A percentile compares a stretch with the other conserved stretches of the same genome.
These are phyloP conservation scores for Fusarium irregulare DNA, from an alignment of 2,329 filamentous ascomycete genomes.

Conservation along the genomic window DNA sequence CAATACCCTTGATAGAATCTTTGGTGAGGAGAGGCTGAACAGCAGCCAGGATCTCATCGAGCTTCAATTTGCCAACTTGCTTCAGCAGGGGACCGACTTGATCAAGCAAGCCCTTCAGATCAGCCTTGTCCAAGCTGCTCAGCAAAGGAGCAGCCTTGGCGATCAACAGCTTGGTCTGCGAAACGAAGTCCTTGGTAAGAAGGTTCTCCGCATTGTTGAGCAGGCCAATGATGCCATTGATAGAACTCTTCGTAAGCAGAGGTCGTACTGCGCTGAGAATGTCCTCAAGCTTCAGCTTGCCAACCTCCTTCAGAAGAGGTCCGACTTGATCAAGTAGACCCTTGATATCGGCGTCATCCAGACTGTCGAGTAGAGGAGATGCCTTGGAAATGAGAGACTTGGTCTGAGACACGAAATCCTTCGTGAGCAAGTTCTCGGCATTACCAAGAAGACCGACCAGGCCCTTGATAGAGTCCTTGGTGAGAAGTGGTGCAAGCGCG, in stretches of 20 bases:
- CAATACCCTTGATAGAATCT: conserved; percentile 48
- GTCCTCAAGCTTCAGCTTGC: conserved; percentile 48
- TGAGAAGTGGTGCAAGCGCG: conserved; percentile 43
- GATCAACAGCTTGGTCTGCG: conserved; percentile 42
- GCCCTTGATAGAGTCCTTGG: conserved; percentile 48
- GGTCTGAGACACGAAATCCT: conserved; percentile 38
- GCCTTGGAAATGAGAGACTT: conserved; percentile 44
- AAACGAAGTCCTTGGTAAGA: conserved; percentile 45
- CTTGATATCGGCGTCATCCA: conserved; percentile 51
- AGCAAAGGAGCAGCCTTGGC: conserved; percentile 49
- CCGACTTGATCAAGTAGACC: conserved; percentile 47
- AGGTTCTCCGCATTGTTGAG: conserved; percentile 50
- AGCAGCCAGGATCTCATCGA: conserved; percentile 45
- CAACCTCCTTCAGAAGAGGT: conserved; percentile 50
- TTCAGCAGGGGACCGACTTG: conserved; percentile 52
- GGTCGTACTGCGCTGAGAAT: conserved; percentile 46
- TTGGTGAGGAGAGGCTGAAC: conserved; percentile 48
- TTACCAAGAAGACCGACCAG: conserved; percentile 49
- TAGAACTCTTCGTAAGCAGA: conserved; percentile 47
- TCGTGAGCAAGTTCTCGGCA: conserved; percentile 45
- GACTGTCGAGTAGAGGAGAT: conserved; percentile 47
- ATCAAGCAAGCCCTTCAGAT: conserved; percentile 48
- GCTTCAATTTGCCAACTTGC: conserved; percentile 48
- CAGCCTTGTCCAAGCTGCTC: conserved; percentile 49
- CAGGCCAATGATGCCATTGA: conserved; percentile 50